Evolutionary conservation across 805 yeast genomes (phyloP).

Genomic region (Zygosaccharomyces siamensis): DNA sequence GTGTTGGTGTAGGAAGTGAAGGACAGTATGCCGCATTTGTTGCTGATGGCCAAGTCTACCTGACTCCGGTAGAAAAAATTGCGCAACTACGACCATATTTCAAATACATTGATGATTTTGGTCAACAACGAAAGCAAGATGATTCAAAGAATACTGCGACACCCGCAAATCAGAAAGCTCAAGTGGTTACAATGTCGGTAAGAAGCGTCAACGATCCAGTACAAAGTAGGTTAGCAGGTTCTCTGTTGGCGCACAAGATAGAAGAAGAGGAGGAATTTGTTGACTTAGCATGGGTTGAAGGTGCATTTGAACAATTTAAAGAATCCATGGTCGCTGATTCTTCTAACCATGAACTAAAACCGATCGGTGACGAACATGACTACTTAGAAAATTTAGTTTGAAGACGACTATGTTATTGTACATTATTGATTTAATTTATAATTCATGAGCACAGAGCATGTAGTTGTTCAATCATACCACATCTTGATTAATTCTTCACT

Average conservation of each 20-base stretch:
- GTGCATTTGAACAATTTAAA: slow-evolving; percentile 32
- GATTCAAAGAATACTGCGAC: slow-evolving; percentile 40
- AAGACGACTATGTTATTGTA: neutral
- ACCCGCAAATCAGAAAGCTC: slow-evolving; percentile 41
- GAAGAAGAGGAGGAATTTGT: slow-evolving; percentile 56
- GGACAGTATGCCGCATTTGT: slow-evolving; percentile 49
- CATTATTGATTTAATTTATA: slow-evolving; percentile 1
- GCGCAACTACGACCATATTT: slow-evolving; percentile 81
- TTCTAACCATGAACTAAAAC: slow-evolving; percentile 21
- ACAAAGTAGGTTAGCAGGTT: slow-evolving; percentile 62
- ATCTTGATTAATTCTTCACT: slow-evolving; percentile 97
- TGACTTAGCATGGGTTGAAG: slow-evolving; percentile 44
- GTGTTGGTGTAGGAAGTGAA: slow-evolving; percentile 54
- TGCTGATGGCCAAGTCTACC: slow-evolving; percentile 48
- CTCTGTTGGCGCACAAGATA: slow-evolving; percentile 55
- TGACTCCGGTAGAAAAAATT: slow-evolving; percentile 60
- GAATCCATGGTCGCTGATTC: slow-evolving; percentile 24
- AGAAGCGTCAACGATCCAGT: slow-evolving; percentile 54
- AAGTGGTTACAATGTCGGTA: slow-evolving; percentile 74
- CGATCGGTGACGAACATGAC: slow-evolving; percentile 24
- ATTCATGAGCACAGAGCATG: neutral
- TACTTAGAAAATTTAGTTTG: slow-evolving; percentile 24
- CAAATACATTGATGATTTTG: slow-evolving; percentile 63
- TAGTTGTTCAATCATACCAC: slow-evolving; percentile 73
- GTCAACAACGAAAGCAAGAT: slow-evolving; percentile 42